Base-by-base conservation (phyloP, 2,329 filamentous ascomycete genomes). In the Fusarium ramigenum region DNA sequence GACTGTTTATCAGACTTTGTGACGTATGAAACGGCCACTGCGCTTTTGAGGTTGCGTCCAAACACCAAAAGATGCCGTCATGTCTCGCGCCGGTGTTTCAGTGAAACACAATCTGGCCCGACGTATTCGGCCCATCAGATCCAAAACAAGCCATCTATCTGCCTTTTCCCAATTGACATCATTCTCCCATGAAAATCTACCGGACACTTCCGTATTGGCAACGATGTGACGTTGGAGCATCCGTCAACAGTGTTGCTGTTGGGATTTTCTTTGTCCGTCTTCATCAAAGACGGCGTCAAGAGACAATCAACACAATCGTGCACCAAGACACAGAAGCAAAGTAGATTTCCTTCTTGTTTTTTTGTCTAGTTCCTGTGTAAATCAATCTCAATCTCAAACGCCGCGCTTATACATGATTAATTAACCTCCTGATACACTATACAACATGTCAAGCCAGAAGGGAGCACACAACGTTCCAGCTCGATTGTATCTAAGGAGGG, bases 331-430 rank as follows among this genome's bases (percentile, higher is more conserved):
- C 63, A 63, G 66, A 74, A 63, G 72, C 63, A 69, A 72, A 64
- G 72, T 57, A 54, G 65, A 66, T 74, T 74, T 58, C 72, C 68
- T 74, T 70, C 63, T 68, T 62, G 66, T 62, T 69, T 74, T 75
- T 76, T 77, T 76, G 72, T 79, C 77, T 77, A 78, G 70, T 78
- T 75, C 77, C 79, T 69, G 69, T 70, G 70, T 77, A 73, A 67
- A 74, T 53, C 69, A 73, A 77, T 76, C 72, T 77, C 66, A 72
- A 76, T 75, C 73, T 78, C 75, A 78, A 82, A 82, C 81, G 80
- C 81, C 81, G 63, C 81, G 81, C 81, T 82, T 74, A 80, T 81
- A 77, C 77, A 80, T 75, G 63, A 78, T 72, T 74, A 78, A 77
- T 74, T 50, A 68, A 75, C 75, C 69, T 70, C 61, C 69, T 56